Conservation (phyloP, 495 filamentous ascomycete genomes). For the Tetracladium marchalianum region DNA sequence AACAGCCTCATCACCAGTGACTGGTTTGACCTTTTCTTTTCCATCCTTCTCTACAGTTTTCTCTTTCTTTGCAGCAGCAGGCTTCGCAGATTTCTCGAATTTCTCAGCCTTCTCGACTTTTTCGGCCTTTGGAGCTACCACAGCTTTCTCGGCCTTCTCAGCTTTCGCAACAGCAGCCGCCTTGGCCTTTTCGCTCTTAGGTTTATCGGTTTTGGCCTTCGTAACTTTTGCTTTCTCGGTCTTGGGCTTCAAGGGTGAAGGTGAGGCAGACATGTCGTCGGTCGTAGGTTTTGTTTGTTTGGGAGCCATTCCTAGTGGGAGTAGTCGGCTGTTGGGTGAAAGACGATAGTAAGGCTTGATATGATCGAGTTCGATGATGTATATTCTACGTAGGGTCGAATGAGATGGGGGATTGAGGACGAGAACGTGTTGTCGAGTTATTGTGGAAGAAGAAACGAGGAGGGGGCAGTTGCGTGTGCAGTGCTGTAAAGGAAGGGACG, state of each 20-base stretch:
- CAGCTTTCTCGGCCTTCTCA: not conserved
- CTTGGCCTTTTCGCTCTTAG: not conserved
- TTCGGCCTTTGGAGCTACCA: constrained; percentile 3
- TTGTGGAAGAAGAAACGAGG: no score
- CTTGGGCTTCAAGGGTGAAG: constrained; percentile 13
- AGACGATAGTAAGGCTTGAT: not conserved
- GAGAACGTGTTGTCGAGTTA: not conserved
- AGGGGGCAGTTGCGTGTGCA: no score
- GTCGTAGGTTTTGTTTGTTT: constrained; percentile 7
- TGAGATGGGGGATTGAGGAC: not conserved
- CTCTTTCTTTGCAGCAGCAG: not conserved
- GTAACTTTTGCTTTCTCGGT: constrained; percentile 16
- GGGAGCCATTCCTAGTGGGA: constrained; percentile 8
- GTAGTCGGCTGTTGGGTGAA: not conserved
- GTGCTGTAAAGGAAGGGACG: no score
- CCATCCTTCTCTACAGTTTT: constrained; percentile 6
- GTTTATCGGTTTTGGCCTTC: not conserved
- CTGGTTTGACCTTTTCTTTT: constrained; percentile 12
- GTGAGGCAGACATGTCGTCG: not conserved
- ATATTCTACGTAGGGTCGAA: not conserved
- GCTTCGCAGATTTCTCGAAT: constrained; percentile 10
- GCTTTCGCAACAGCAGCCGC: not conserved
- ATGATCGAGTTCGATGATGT: not conserved
- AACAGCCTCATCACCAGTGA: constrained; percentile 14
- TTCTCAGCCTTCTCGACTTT: constrained; percentile 1